These are phyloP conservation scores for Centaurea solstitialis DNA, from an alignment of 129 eudicot species.

Conservation along the genomic window DNA sequence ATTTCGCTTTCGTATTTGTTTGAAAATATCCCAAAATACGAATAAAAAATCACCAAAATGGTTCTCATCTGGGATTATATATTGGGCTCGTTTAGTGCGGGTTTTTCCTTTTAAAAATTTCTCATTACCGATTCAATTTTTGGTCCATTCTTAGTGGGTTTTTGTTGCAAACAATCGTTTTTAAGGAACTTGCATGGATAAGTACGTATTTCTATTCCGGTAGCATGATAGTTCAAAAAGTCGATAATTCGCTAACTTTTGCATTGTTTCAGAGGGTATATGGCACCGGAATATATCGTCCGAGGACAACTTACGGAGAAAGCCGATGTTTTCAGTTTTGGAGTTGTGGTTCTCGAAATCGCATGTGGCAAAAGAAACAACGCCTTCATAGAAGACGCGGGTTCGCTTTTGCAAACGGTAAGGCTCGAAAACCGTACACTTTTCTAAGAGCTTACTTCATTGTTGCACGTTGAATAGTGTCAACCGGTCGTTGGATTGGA, in stretches of 20 bases:
- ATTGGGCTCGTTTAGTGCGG: neutral
- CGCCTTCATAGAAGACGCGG: constrained; percentile 58
- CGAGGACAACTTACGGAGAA: constrained; percentile 84
- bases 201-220: neutral
- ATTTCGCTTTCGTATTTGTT: neutral
- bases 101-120: neutral
- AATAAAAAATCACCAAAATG: neutral
- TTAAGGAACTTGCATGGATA: neutral
- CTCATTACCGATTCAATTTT: neutral
- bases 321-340: constrained; percentile 76
- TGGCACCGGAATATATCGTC: constrained; percentile 86
- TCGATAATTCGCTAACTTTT: neutral
- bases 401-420: constrained; percentile 74
- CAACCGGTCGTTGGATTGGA: neutral
- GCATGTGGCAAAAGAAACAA: constrained; percentile 59
- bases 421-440: constrained; percentile 4
- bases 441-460: neutral
- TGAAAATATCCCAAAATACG: neutral
- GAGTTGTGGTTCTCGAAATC: constrained; percentile 79
- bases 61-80: neutral
- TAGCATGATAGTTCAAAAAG: neutral
- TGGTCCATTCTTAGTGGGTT: neutral
- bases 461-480: neutral
- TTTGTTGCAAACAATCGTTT: neutral
- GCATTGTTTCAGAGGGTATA: constrained; percentile 57